phyloP scores from a whole-genome alignment of 192 early-diverging fungal genomes.

The Umbelopsis sp. region DNA sequence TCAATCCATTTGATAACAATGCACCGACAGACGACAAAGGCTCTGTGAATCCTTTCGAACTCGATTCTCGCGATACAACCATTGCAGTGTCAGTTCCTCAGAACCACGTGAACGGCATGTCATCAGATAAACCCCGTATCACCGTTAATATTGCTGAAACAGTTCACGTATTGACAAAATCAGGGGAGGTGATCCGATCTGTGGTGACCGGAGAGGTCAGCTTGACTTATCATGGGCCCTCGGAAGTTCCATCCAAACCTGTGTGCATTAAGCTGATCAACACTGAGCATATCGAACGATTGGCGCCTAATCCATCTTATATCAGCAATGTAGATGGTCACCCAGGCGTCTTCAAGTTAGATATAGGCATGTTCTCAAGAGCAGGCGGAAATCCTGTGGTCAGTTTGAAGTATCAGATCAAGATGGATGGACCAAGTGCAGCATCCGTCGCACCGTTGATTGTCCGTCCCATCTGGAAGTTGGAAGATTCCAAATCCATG shows the following conservation, averaged over 20 bases:
- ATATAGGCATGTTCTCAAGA: slow-evolving; percentile 38
- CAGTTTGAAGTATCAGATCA: slow-evolving; percentile 30
- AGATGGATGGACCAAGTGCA: slow-evolving; percentile 19
- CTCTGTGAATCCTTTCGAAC: slow-evolving; percentile 7
- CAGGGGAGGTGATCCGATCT: slow-evolving; percentile 43
- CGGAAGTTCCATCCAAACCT: slow-evolving; percentile 16
- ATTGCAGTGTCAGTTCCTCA: neutral
- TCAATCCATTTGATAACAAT: neutral
- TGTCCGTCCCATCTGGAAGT: slow-evolving; percentile 55
- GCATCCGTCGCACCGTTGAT: slow-evolving; percentile 30
- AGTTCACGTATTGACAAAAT: slow-evolving; percentile 43
- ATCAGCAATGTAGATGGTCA: slow-evolving; percentile 28
- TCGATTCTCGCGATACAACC: slow-evolving; percentile 6
- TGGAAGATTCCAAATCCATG: slow-evolving; percentile 47
- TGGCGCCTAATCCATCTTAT: slow-evolving; percentile 40
- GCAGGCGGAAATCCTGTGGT: slow-evolving; percentile 14
- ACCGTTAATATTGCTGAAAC: slow-evolving; percentile 41
- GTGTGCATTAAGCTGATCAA: slow-evolving; percentile 39
- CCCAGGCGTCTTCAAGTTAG: slow-evolving; percentile 38
- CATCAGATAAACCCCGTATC: slow-evolving; percentile 16
- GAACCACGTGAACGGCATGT: neutral
- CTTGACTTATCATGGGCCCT: slow-evolving; percentile 31
- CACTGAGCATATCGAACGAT: slow-evolving; percentile 35
- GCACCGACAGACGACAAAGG: neutral
- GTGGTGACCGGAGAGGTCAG: slow-evolving; percentile 55